Percentiles rank a stretch among this genome's conserved stretches.
phyloP scores from a whole-genome alignment of 345 rosid genomes.

The Bruguiera parviflora region DNA sequence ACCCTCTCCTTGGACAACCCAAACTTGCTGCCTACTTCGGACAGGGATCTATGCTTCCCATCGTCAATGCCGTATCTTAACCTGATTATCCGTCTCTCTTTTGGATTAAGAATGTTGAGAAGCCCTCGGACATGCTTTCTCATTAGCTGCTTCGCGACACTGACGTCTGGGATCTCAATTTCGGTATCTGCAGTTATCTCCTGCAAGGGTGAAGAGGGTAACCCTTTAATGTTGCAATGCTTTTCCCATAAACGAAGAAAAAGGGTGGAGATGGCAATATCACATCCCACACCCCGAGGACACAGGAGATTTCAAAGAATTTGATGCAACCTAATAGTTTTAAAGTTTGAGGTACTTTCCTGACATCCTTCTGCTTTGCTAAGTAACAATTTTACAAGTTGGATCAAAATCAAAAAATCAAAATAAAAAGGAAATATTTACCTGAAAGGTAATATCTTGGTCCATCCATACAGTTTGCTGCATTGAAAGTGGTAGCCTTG shows the following conservation, averaged over 20 bases:
- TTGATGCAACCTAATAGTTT: too few species aligned
- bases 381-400: too few species aligned
- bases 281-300: too few species aligned
- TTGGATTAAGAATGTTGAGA: constrained; percentile 50
- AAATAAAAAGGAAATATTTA: constrained; percentile 19
- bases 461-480: constrained; percentile 75
- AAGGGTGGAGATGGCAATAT: too few species aligned
- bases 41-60: constrained; percentile 52
- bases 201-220: constrained; percentile 27
- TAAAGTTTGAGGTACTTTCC: too few species aligned
- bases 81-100: constrained; percentile 69
- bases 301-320: too few species aligned
- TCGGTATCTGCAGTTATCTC: constrained; percentile 69
- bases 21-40: constrained; percentile 57
- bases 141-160: constrained; percentile 63
- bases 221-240: background rate
- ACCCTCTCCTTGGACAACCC: constrained; percentile 76
- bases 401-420: background rate
- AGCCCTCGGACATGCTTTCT: constrained; percentile 62
- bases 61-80: constrained; percentile 75
- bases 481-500: constrained; percentile 69
- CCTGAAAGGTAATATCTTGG: constrained; percentile 75
- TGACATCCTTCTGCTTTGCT: too few species aligned
- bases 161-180: constrained; percentile 55
- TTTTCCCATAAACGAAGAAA: too few species aligned